These are phyloP conservation scores for Naematelia aurantialba DNA, from an alignment of 768 basidiomycete species.

Conservation along the genomic window DNA sequence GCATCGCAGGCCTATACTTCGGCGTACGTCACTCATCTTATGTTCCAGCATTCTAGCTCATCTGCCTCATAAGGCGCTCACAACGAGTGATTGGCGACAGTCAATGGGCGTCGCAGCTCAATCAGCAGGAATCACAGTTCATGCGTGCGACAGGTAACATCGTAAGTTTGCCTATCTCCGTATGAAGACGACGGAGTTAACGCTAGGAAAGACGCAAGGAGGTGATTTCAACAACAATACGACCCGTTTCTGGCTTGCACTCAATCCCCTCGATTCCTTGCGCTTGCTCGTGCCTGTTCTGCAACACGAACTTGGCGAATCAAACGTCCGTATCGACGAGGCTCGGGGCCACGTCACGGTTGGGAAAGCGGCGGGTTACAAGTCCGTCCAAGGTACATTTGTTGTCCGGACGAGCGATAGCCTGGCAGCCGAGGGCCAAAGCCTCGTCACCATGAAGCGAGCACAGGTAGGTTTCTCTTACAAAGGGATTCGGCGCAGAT, in stretches of 20 bases:
- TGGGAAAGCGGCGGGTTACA: slow-evolving; percentile 31
- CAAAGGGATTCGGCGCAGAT: not conserved
- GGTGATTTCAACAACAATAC: slow-evolving; percentile 34
- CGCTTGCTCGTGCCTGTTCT: slow-evolving; percentile 25
- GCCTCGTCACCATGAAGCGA: slow-evolving; percentile 30
- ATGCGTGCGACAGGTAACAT: slow-evolving; percentile 44
- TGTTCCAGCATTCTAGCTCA: slow-evolving; percentile 3
- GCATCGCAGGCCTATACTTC: slow-evolving; percentile 36
- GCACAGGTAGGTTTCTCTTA: slow-evolving; percentile 19
- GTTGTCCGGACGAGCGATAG: slow-evolving; percentile 19
- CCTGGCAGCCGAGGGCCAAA: slow-evolving; percentile 19
- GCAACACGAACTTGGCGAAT: slow-evolving; percentile 21
- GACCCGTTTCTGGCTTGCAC: slow-evolving; percentile 41
- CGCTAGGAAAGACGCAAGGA: slow-evolving; percentile 30
- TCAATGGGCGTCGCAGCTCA: slow-evolving; percentile 40
- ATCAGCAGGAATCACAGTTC: slow-evolving; percentile 46
- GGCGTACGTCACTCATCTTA: not conserved
- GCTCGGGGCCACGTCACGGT: slow-evolving; percentile 14
- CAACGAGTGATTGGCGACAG: slow-evolving; percentile 26
- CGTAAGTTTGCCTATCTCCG: slow-evolving; percentile 24
- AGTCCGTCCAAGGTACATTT: slow-evolving; percentile 26
- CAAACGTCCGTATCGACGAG: slow-evolving; percentile 14
- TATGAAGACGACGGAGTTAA: not conserved
- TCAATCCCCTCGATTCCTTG: slow-evolving; percentile 17
- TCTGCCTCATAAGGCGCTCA: slow-evolving; percentile 16